These are phyloP conservation scores for Entomortierella parvispora DNA, from an alignment of 192 early-diverging fungal species.

Conservation along the genomic window DNA sequence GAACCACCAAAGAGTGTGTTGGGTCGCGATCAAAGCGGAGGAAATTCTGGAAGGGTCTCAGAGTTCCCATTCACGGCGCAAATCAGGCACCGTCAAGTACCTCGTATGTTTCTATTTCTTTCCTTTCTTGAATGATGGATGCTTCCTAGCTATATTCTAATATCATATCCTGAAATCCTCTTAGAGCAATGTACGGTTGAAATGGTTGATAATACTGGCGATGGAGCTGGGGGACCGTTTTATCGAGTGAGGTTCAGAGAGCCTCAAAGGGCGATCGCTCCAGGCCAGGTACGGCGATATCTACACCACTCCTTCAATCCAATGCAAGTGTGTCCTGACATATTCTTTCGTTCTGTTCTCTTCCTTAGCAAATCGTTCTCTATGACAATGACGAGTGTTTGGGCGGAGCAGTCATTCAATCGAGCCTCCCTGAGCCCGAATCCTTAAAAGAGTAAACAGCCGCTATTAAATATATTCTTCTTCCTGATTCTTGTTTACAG, in stretches of 20 bases:
- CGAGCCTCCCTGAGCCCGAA: conserved; percentile 17
- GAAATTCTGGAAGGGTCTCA: background rate
- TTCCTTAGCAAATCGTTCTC: conserved; percentile 58
- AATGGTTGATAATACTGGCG: background rate
- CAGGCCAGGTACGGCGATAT: conserved; percentile 59
- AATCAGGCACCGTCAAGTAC: conserved; percentile 44
- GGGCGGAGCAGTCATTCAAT: conserved; percentile 68
- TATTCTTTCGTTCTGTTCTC: background rate
- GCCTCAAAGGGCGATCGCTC: conserved; percentile 66
- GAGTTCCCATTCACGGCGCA: conserved; percentile 45
- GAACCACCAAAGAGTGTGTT: conserved; percentile 19
- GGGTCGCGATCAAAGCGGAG: background rate
- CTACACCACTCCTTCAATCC: too few species aligned
- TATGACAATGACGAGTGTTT: conserved; percentile 72
- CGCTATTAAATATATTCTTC: conserved; percentile 11
- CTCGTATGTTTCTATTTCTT: conserved; percentile 20
- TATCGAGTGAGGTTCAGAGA: conserved; percentile 61
- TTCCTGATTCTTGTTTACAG: background rate
- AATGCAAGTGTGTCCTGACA: background rate
- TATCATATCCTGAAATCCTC: background rate
- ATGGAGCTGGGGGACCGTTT: conserved; percentile 6
- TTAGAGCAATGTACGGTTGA: conserved; percentile 39
- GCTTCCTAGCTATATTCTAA: background rate
- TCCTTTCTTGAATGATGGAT: background rate
- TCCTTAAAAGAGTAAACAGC: conserved; percentile 29